Evolutionary conservation across 1,139 yeast species (phyloP), one percentile per base, ranked within the genome.

Genomic region (Williopsis jadinii): DNA sequence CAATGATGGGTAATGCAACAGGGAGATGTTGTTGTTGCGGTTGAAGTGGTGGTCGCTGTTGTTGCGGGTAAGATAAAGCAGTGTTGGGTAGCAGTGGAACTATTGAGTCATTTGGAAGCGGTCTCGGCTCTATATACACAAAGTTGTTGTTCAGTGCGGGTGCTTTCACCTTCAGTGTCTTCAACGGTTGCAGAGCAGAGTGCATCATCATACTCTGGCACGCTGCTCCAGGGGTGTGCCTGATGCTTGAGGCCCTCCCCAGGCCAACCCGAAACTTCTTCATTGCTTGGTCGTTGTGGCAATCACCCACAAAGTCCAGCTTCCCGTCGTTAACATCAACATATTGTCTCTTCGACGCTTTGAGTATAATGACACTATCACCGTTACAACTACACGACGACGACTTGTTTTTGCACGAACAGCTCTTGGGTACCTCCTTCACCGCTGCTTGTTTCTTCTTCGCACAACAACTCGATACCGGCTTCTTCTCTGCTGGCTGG

Each of bases 331-430:
- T 61, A 38, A 71, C 59, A 50, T 74, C 79, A 8, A 74, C 68
- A 28, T 73, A 68, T 41, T 72, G 72, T 48, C 72, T 71, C 33
- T 68, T 66, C 0, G 77, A 67, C 1, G 76, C 66, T 43, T 68
- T 67, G 35, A 70, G 55, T 11, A 73, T 63, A 6, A 71, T 61
- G 5, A 73, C 69, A 2, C 50, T 56, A 38, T 38, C 48, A 9
- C 37, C 39, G 8, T 41, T 41, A 19, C 48, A 44, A n/a, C 40
- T 42, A 32, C 53, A 47, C 3, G 34, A 27, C 11, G 36, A 14
- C 8, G 24, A 24, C 6, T 6, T 19, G n/a, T 36, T 19, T 33
- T 32, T 34, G 27, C 40, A 33, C 2, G 29, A 12, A 26, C 44
- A 42, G 3, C 13, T 10, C 6, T 14, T 30, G 30, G 24, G 36